Evolutionary conservation across 805 yeast species (phyloP), one percentile per base, ranked within the genome.

Genomic region (Metschnikowia santaceciliae): DNA sequence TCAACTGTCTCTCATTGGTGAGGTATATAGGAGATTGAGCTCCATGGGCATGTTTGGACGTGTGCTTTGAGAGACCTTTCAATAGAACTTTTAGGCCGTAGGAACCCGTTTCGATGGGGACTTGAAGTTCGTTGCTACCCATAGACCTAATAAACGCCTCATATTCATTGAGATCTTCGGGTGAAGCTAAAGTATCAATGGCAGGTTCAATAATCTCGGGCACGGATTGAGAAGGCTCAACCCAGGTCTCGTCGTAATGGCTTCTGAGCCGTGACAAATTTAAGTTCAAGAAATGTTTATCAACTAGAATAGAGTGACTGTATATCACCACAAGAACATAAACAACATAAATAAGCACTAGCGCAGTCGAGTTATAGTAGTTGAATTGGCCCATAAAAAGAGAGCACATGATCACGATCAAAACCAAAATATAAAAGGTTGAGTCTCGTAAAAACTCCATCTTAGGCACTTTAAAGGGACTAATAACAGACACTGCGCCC

Each of bases 401-500:
- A 44, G 83, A 75, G n/a, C 66, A 54, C n/a, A 84, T 60, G 0
- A 87, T 66, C 6, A 84, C 56, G 0, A 75, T 39, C 0, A 83
- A 69, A 19, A 89, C 72, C 0, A 70, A 54, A 0, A 79, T 62
- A 58, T 90, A 85, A 57, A 87, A 79, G 0, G 67, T 56, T 0
- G 81, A 57, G 63, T 92, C 97, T 53, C 85, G 72, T 5, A 82
- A 38, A 61, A 90, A 88, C 34, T 72, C 68, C 3, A 54, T 46
- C 47, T 69, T 68, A 40, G 80, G 75, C 19, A 89, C 86, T 48
- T 77, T 67, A 60, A 80, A 79, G 0, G 96, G 91, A 35, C 78
- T 75, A 1, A 83, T 65, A 0, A 90, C 64, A 0, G 88, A 85
- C 80, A 92, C 86, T 0, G 82, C 65, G 0, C 98, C 98, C 22